Percentiles rank a stretch among this genome's conserved stretches.
Conservation (phyloP, 768 basidiomycete genomes). For the Leccinum rimulosum region DNA sequence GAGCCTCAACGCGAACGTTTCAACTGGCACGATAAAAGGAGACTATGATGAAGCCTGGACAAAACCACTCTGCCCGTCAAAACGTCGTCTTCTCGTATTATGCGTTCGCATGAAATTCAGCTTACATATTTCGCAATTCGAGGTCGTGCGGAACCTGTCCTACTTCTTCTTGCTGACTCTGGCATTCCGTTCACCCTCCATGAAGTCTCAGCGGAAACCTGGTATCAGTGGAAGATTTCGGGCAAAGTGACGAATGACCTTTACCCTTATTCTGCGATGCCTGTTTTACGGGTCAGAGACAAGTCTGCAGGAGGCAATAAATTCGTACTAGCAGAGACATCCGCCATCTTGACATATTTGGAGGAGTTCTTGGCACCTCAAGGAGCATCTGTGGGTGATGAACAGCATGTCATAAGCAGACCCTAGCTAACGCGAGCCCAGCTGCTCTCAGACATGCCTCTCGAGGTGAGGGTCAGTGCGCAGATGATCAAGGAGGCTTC, state of each 20-base stretch:
- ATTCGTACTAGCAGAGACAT: conserved; percentile 24
- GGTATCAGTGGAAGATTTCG: conserved; percentile 16
- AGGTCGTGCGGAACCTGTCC: conserved; percentile 26
- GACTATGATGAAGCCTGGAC: background rate
- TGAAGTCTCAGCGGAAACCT: conserved; percentile 14
- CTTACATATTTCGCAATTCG: conserved; percentile 24
- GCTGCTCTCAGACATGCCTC: conserved; percentile 18
- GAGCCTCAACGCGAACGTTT: too few species aligned
- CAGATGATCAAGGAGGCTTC: conserved; percentile 27
- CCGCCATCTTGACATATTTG: conserved; percentile 24
- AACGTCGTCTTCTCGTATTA: too few species aligned
- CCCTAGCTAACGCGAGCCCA: background rate
- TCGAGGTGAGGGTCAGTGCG: conserved; percentile 13
- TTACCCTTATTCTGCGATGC: conserved; percentile 26
- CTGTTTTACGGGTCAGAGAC: conserved; percentile 23
- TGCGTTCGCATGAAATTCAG: conserved; percentile 17
- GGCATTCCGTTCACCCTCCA: conserved; percentile 23
- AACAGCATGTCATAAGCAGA: background rate
- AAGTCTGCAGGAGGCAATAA: conserved; percentile 8
- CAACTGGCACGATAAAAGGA: too few species aligned
- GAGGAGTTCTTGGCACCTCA: conserved; percentile 19
- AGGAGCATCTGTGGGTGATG: conserved; percentile 14
- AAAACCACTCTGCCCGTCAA: background rate
- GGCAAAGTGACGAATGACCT: conserved; percentile 14
- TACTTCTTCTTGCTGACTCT: conserved; percentile 26